Percentiles rank a stretch among this genome's conserved stretches.
Conservation (phyloP, 768 basidiomycete species). For the Collybia sp. region DNA sequence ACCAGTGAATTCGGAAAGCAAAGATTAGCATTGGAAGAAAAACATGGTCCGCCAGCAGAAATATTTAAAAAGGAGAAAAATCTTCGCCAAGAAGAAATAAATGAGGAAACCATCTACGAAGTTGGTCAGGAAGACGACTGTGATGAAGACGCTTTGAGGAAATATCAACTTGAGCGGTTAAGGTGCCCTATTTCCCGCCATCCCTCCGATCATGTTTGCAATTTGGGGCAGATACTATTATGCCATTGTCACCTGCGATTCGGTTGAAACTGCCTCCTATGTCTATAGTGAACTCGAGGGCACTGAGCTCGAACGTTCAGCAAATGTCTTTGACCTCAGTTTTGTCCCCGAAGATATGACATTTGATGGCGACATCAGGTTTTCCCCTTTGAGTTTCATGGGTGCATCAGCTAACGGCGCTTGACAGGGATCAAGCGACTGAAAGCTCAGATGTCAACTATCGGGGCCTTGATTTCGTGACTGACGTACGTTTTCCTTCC, state of each 20-base stretch:
- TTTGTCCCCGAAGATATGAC: constrained; percentile 89
- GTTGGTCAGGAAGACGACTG: constrained; percentile 72
- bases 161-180: constrained; percentile 90
- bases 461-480: constrained; percentile 84
- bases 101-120: constrained; percentile 62
- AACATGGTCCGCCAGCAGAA: constrained; percentile 83
- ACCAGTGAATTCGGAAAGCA: constrained; percentile 93
- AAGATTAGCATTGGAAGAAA: constrained; percentile 81
- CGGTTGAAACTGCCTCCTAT: constrained; percentile 68
- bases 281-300: constrained; percentile 87
- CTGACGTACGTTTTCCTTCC: constrained; percentile 59
- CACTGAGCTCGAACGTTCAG: constrained; percentile 93
- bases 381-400: constrained; percentile 4
- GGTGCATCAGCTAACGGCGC: not conserved
- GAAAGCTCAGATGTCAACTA: constrained; percentile 56
- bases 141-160: constrained; percentile 82
- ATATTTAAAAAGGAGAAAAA: constrained; percentile 60
- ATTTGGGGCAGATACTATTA: constrained; percentile 76
- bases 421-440: constrained; percentile 75
- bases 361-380: constrained; percentile 79
- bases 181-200: constrained; percentile 45
- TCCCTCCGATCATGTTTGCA: constrained; percentile 1
- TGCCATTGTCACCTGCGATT: constrained; percentile 87
- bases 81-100: constrained; percentile 50
- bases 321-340: constrained; percentile 93